Percentiles rank a stretch among this genome's conserved stretches.
These are phyloP conservation scores for Oxyria digyna DNA, from an alignment of 148 eudicot species.

Conservation along the genomic window DNA sequence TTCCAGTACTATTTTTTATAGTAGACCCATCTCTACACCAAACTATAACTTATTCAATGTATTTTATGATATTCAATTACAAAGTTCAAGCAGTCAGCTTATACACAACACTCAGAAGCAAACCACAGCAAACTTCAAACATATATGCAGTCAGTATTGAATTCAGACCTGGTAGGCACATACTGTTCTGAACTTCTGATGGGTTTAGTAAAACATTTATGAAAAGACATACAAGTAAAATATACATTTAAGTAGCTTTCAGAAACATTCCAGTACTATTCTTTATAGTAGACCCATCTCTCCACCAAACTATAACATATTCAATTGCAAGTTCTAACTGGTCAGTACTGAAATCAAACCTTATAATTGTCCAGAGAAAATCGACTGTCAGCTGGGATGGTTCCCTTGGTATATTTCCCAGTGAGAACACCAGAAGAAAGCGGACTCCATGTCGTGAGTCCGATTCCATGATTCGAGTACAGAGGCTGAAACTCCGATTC, in stretches of 20 bases:
- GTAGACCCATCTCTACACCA: too few relatives aligned
- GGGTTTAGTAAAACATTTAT: too few relatives aligned
- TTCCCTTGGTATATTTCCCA: slow-evolving; percentile 65
- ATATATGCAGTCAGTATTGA: neutral
- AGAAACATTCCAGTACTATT: too few relatives aligned
- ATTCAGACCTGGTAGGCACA: slow-evolving; percentile 48
- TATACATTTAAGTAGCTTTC: too few relatives aligned
- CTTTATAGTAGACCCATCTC: too few relatives aligned
- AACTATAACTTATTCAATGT: too few relatives aligned
- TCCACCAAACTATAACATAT: too few relatives aligned
- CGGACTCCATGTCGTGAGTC: slow-evolving; percentile 99
- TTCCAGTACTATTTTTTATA: too few relatives aligned
- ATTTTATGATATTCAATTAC: too few relatives aligned
- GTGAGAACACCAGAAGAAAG: slow-evolving; percentile 96
- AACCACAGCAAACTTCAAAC: neutral
- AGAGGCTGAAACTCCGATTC: slow-evolving; percentile 79
- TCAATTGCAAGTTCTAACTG: neutral
- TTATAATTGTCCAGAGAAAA: slow-evolving; percentile 89
- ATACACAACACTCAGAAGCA: neutral
- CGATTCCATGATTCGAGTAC: slow-evolving; percentile 66
- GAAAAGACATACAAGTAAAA: too few relatives aligned
- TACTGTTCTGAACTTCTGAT: too few relatives aligned
- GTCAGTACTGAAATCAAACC: slow-evolving; percentile 23
- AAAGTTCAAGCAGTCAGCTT: too few relatives aligned
- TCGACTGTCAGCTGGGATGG: slow-evolving; percentile 68